Evolutionary conservation across 1,139 yeast species (phyloP).

Genomic region (Groenewaldozyma auringiensis): DNA sequence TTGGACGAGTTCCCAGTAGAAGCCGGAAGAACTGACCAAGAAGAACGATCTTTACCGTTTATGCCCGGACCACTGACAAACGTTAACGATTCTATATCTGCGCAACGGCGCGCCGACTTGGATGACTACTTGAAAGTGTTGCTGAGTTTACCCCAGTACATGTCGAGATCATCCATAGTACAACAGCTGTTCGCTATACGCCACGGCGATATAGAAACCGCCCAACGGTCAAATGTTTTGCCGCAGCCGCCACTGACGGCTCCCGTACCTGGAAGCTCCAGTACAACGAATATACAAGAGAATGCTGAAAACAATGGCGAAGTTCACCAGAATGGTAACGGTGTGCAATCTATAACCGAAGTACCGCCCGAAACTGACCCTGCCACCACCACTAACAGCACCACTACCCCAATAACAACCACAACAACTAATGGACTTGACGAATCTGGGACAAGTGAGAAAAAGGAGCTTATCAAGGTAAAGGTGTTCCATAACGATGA

Average conservation of each 20-base stretch:
- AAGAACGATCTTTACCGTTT: slow-evolving; percentile 74
- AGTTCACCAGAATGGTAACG: too few species aligned
- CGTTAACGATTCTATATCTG: slow-evolving; percentile 82
- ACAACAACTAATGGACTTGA: neutral
- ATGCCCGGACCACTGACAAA: slow-evolving; percentile 95
- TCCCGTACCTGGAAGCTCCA: slow-evolving; percentile 2
- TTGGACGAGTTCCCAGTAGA: slow-evolving; percentile 84
- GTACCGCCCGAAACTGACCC: neutral
- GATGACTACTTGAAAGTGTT: slow-evolving; percentile 75
- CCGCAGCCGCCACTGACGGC: slow-evolving; percentile 30
- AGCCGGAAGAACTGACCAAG: slow-evolving; percentile 73
- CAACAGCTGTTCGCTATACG: slow-evolving; percentile 61
- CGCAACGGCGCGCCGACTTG: slow-evolving; percentile 75
- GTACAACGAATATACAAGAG: neutral
- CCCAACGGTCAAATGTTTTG: slow-evolving; percentile 36
- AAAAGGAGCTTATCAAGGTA: slow-evolving; percentile 43
- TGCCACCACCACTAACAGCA: neutral
- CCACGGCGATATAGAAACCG: slow-evolving; percentile 50
- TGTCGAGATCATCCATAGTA: slow-evolving; percentile 59
- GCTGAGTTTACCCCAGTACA: slow-evolving; percentile 66
- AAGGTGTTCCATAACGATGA: slow-evolving; percentile 88
- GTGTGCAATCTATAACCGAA: neutral
- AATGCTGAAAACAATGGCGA: neutral
- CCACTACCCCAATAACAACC: neutral
- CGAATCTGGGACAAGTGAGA: neutral